These are phyloP conservation scores for Clathrus columnatus DNA, from an alignment of 768 basidiomycete genomes.

Conservation along the genomic window DNA sequence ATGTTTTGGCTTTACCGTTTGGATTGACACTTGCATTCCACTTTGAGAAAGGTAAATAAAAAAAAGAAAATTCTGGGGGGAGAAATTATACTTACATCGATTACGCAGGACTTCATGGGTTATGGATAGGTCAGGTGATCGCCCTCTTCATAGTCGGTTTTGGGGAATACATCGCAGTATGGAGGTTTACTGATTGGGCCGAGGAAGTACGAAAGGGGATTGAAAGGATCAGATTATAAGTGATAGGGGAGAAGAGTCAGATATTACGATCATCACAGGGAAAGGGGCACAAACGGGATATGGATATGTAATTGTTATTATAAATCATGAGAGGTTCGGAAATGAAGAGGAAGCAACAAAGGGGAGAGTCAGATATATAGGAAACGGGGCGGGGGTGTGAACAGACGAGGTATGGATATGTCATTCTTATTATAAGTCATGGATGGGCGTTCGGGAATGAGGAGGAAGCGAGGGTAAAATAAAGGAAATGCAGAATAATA, in stretches of 20 bases:
- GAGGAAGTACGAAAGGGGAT: constrained; percentile 33
- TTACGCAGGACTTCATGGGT: constrained; percentile 34
- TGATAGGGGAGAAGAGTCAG: not conserved
- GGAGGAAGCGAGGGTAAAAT: too few species aligned
- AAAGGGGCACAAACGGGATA: too few species aligned
- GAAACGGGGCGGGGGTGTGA: too few species aligned
- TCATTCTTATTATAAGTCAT: too few species aligned
- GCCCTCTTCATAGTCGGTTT: constrained; percentile 65
- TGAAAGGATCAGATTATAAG: not conserved
- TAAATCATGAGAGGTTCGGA: too few species aligned
- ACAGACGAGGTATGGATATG: too few species aligned
- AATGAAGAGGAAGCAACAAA: too few species aligned
- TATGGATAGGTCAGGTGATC: constrained; percentile 62
- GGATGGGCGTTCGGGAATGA: too few species aligned
- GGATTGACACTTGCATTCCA: constrained; percentile 45
- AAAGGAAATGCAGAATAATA: too few species aligned
- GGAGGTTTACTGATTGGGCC: constrained; percentile 43
- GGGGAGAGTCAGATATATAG: too few species aligned
- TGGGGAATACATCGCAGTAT: constrained; percentile 56
- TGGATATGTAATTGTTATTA: too few species aligned
- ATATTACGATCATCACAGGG: not conserved
- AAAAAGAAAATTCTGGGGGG: not conserved
- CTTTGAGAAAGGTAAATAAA: constrained; percentile 4
- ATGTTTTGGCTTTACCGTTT: constrained; percentile 43
- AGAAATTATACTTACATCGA: constrained; percentile 20